These are phyloP conservation scores for Colletotrichum endophyticum DNA, from an alignment of 2,329 filamentous ascomycete genomes.

Conservation along the genomic window DNA sequence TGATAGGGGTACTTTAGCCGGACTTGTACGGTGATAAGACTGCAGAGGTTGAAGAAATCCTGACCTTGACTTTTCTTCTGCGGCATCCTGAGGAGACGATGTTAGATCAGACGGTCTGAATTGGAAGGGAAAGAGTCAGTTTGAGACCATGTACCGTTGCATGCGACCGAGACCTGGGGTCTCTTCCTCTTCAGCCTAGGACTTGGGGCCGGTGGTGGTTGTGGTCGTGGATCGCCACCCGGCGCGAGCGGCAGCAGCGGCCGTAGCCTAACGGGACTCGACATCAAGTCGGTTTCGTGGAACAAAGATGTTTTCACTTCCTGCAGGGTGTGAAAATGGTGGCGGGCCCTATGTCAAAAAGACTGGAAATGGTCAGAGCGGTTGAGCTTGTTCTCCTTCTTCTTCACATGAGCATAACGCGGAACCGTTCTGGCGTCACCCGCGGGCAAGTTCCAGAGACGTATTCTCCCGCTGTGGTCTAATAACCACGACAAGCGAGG, in stretches of 20 bases:
- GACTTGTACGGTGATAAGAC: not conserved
- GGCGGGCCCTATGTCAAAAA: too few species aligned
- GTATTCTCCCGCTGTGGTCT: too few species aligned
- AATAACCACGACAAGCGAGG: too few species aligned
- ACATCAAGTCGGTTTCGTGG: not conserved
- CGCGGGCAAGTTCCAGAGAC: too few species aligned
- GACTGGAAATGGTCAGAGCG: too few species aligned
- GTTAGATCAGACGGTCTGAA: not conserved
- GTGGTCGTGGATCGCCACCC: not conserved
- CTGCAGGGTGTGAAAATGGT: too few species aligned
- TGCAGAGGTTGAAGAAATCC: not conserved
- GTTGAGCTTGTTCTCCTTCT: too few species aligned
- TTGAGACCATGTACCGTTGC: not conserved
- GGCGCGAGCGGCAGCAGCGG: not conserved
- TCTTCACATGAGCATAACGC: too few species aligned
- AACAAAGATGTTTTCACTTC: not conserved
- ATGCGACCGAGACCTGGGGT: not conserved
- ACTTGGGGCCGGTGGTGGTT: not conserved
- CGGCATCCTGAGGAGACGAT: not conserved
- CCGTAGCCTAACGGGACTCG: not conserved
- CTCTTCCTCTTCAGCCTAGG: not conserved
- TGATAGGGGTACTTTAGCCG: not conserved
- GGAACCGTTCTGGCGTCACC: too few species aligned
- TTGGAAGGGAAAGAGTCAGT: not conserved
- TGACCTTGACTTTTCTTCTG: slow-evolving; percentile 2